Base-by-base conservation (phyloP, 208 protist species). In the Trypanosoma mega region DNA sequence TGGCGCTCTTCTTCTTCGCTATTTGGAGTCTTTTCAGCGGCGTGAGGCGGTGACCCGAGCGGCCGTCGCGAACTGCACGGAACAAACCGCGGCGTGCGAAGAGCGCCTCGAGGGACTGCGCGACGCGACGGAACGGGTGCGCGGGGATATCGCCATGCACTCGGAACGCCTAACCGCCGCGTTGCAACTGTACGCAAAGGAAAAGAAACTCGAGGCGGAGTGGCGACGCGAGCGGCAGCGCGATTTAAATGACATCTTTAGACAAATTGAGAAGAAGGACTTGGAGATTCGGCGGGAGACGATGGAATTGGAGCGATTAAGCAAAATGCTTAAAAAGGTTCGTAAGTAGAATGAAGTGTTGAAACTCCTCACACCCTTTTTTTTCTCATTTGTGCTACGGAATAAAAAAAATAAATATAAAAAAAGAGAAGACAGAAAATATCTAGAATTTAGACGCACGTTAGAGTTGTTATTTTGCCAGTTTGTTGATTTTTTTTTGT, bases 211-310 rank as follows among this genome's bases (percentile, higher is more conserved):
- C 29, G 71, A 72, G 31, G 57, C 60, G n/a, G 72, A 72, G 55
- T 50, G 37, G 3, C 49, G 37, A 16, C 76, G 78, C 36, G 67
- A 90, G 54, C 78, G 73, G 8, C 72, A 79, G 16, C 68, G 72
- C 1, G 82, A 90, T 23, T 37, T 88, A 3, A 51, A 73, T 2
- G 86, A 89, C 45, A 34, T 88, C 14, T 64, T 63, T 11, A 69
- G 86, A 1, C 82, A 93, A 56, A 74, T 75, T 16, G 86, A 93
- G 36, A 81, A 79, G 37, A 72, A 76, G 9, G 82, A 93, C 64
- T 54, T 84, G 4, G 76, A 90, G 52, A 61, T 80, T 21, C 68
- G 74, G 24, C 73, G 74, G 18, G 76, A 80, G 3, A 63, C 67
- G 23, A 87, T 90, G 76, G 86, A 93, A 46, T 58, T 65, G 9